phyloP scores from a whole-genome alignment of 768 basidiomycete genomes.

The Russula sp. region DNA sequence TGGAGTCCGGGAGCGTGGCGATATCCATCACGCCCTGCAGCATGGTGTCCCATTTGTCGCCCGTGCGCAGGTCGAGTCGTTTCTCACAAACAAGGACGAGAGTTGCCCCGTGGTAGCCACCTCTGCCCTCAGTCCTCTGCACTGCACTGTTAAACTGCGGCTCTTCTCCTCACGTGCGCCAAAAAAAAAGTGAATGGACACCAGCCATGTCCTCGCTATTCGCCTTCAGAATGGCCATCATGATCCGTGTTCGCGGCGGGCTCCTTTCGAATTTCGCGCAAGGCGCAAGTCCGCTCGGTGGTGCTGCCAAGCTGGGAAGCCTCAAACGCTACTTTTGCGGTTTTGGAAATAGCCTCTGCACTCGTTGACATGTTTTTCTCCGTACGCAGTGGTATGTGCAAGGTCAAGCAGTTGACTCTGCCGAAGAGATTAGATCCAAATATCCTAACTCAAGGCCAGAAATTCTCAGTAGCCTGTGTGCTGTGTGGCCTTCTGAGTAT shows the following conservation, averaged over 20 bases:
- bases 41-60: constrained; percentile 94
- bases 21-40: constrained; percentile 86
- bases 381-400: neutral
- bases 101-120: constrained; percentile 53
- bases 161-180: too few species aligned
- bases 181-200: too few species aligned
- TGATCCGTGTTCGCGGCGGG: constrained; percentile 59
- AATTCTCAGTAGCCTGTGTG: too few species aligned
- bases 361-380: neutral
- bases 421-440: constrained; percentile 1
- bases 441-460: neutral
- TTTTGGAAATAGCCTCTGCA: constrained; percentile 62
- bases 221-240: constrained; percentile 51
- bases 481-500: too few species aligned
- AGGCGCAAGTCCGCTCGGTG: constrained; percentile 61
- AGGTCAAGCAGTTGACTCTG: neutral
- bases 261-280: constrained; percentile 61
- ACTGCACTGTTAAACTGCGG: constrained; percentile 59
- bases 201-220: too few species aligned
- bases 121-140: constrained; percentile 57
- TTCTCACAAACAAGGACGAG: constrained; percentile 77
- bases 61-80: constrained; percentile 72
- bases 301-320: constrained; percentile 58
- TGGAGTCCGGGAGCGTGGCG: constrained; percentile 79
- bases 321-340: constrained; percentile 81